Evolutionary conservation across 2,329 filamentous ascomycete genomes (phyloP).

Genomic region (Davidsoniella neocaledoniae): DNA sequence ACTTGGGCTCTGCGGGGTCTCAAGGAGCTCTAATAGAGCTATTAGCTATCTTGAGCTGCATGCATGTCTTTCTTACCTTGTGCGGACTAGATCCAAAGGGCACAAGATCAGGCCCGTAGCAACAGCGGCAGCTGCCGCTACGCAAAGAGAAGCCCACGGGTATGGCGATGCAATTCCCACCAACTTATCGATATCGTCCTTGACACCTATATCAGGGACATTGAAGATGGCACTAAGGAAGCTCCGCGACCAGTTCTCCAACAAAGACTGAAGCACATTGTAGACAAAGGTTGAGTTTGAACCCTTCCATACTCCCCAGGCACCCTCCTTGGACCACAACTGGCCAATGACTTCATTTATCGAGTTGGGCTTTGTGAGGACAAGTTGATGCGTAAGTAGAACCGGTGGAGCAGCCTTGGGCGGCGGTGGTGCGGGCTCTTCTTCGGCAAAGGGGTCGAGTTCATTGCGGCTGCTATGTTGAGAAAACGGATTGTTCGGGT

Average conservation of each 20-base stretch:
- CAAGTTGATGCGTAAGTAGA: slow-evolving; percentile 42
- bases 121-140: slow-evolving; percentile 47
- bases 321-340: slow-evolving; percentile 76
- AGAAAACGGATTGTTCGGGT: slow-evolving; percentile 28
- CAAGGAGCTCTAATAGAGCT: not conserved
- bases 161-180: slow-evolving; percentile 59
- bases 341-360: slow-evolving; percentile 74
- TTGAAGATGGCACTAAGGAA: slow-evolving; percentile 82
- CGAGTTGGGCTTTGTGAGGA: slow-evolving; percentile 59
- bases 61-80: slow-evolving; percentile 31
- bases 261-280: slow-evolving; percentile 64
- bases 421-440: slow-evolving; percentile 6
- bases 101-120: slow-evolving; percentile 67
- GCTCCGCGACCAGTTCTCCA: slow-evolving; percentile 85
- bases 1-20: not conserved
- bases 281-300: slow-evolving; percentile 90
- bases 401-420: slow-evolving; percentile 17
- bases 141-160: slow-evolving; percentile 62
- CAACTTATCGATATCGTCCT: slow-evolving; percentile 61
- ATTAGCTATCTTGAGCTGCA: not conserved
- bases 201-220: slow-evolving; percentile 65
- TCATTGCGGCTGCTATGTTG: slow-evolving; percentile 6
- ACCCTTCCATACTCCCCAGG: slow-evolving; percentile 86
- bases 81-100: slow-evolving; percentile 80
- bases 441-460: slow-evolving; percentile 11